A percentile compares a stretch with the other conserved stretches of the same genome.
Conservation (phyloP, 2,329 filamentous ascomycete species). For the Fusarium lyarnte region DNA sequence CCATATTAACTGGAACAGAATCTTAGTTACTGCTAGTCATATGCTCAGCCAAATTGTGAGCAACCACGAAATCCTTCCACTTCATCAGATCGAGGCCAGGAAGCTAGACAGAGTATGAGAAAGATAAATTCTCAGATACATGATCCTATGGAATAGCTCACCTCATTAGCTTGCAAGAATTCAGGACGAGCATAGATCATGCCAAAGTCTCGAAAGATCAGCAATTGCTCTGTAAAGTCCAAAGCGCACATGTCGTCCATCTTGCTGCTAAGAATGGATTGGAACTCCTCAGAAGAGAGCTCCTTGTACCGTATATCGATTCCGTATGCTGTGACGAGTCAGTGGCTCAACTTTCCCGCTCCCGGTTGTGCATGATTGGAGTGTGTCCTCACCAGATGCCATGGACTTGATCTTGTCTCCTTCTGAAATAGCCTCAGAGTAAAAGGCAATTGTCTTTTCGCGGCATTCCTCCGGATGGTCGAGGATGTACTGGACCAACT, state of each 20-base stretch:
- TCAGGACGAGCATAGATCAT: neutral
- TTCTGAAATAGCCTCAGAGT: neutral
- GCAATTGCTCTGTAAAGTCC: conserved; percentile 3
- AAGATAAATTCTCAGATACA: rapidly evolving
- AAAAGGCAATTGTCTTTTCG: neutral
- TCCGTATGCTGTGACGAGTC: rapidly evolving
- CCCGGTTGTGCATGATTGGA: rapidly evolving
- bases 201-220: neutral
- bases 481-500: neutral
- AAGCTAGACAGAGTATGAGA: neutral
- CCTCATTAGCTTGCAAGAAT: neutral
- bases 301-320: neutral
- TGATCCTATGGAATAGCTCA: rapidly evolving
- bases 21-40: neutral
- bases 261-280: neutral
- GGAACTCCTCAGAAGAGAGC: neutral
- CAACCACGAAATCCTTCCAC: neutral
- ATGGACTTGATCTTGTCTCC: neutral
- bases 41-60: neutral
- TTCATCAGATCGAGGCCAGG: neutral
- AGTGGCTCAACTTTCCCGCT: rapidly evolving
- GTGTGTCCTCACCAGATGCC: neutral
- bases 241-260: neutral
- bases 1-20: neutral
- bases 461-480: neutral